Evolutionary conservation across 306 rosid genomes (phyloP).

Genomic region (Citrullus amarus): DNA sequence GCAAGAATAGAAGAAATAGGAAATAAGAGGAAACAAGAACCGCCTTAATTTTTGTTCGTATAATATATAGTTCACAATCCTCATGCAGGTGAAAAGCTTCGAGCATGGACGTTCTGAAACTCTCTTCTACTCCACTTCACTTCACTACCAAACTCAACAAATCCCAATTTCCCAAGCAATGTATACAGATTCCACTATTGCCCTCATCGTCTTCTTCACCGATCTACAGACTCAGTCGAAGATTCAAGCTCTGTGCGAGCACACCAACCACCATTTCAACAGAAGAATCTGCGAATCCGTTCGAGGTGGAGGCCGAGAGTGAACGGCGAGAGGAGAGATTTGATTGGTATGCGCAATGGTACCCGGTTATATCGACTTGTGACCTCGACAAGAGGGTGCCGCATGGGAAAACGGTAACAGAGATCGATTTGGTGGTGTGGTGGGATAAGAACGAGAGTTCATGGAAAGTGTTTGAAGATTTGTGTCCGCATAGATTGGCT

Average conservation of each 20-base stretch:
- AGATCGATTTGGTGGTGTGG: slow-evolving; percentile 88
- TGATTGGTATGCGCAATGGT: slow-evolving; percentile 84
- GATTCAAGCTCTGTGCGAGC: neutral
- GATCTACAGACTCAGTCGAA: neutral
- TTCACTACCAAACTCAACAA: slow-evolving; percentile 15
- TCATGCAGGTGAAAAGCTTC: neutral
- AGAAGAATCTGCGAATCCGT: slow-evolving; percentile 29
- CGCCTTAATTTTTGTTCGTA: too few species aligned
- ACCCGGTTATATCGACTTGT: slow-evolving; percentile 73
- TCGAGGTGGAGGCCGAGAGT: slow-evolving; percentile 6
- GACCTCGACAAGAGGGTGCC: slow-evolving; percentile 78
- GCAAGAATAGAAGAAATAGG: too few species aligned
- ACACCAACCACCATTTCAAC: slow-evolving; percentile 40
- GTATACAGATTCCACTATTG: slow-evolving; percentile 11
- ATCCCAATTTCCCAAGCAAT: slow-evolving; percentile 19
- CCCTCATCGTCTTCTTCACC: slow-evolving; percentile 16
- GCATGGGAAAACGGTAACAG: slow-evolving; percentile 61
- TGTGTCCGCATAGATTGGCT: slow-evolving; percentile 88
- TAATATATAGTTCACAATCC: too few species aligned
- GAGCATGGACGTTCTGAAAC: slow-evolving; percentile 42
- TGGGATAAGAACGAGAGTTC: slow-evolving; percentile 75
- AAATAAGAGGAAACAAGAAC: too few species aligned
- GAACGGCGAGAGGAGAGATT: slow-evolving; percentile 25
- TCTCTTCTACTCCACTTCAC: slow-evolving; percentile 19
- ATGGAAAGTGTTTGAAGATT: slow-evolving; percentile 85